These are phyloP conservation scores for Naganishia vaughanmartiniae DNA, from an alignment of 768 basidiomycete species.

Conservation along the genomic window DNA sequence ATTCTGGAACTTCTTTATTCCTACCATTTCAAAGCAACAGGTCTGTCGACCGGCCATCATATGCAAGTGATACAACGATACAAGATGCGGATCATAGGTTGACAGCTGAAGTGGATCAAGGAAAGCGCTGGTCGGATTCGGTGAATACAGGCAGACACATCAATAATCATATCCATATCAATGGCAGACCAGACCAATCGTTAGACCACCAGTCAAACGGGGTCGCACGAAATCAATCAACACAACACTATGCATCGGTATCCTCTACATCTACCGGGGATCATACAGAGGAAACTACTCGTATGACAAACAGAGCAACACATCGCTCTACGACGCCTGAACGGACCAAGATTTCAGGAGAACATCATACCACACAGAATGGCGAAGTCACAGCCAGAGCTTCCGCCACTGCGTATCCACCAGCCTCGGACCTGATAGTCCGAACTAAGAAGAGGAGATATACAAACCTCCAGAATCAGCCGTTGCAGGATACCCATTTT, in stretches of 20 bases:
- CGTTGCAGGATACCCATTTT: conserved; percentile 55
- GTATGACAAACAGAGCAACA: background rate
- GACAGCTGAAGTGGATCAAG: background rate
- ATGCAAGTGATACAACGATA: background rate
- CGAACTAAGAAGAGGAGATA: conserved; percentile 32
- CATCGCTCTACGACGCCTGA: background rate
- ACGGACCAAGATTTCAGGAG: background rate
- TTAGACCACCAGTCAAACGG: background rate
- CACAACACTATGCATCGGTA: background rate
- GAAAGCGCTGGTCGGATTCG: background rate
- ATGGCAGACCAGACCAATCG: too few relatives aligned
- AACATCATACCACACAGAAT: background rate
- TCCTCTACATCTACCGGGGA: background rate
- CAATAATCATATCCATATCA: too few relatives aligned
- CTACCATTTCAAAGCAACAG: background rate
- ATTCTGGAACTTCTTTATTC: background rate
- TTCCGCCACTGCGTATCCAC: background rate
- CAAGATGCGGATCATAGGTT: background rate
- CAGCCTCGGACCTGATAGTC: background rate
- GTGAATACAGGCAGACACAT: background rate
- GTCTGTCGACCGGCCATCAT: background rate
- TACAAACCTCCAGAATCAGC: conserved; percentile 38
- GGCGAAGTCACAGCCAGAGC: background rate
- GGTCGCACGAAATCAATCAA: background rate
- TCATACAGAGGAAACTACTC: background rate